Percentiles rank a stretch among this genome's conserved stretches.
Conservation (phyloP, 2,329 filamentous ascomycete genomes). For the Alternaria infectoria region DNA sequence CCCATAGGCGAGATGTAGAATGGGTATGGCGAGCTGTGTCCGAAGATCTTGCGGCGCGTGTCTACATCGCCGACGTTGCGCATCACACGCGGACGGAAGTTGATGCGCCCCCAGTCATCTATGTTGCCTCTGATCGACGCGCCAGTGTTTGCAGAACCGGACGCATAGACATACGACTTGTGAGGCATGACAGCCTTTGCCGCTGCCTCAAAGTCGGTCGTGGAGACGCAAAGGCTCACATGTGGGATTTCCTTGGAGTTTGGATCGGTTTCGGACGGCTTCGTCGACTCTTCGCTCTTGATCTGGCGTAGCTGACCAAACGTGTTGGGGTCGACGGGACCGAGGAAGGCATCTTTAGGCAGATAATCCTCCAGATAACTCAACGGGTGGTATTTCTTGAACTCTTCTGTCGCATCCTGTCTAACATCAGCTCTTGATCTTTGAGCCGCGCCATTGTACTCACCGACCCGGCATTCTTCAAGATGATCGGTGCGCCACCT, state of each 20-base stretch:
- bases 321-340: constrained; percentile 41
- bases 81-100: constrained; percentile 46
- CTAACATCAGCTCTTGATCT: constrained; percentile 3
- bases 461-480: constrained; percentile 53
- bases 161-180: constrained; percentile 44
- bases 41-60: constrained; percentile 42
- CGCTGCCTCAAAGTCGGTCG: constrained; percentile 41
- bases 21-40: constrained; percentile 41
- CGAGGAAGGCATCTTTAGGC: constrained; percentile 33
- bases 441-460: constrained; percentile 15
- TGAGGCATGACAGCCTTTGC: constrained; percentile 42
- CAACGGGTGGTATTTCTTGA: constrained; percentile 44
- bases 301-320: constrained; percentile 32
- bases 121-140: constrained; percentile 40
- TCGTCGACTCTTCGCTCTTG: constrained; percentile 28
- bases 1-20: constrained; percentile 51
- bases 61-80: constrained; percentile 44
- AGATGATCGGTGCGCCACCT: constrained; percentile 58
- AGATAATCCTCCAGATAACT: constrained; percentile 39
- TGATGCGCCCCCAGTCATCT: constrained; percentile 44
- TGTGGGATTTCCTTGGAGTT: constrained; percentile 36
- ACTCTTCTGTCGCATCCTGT: constrained; percentile 45
- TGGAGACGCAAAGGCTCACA: constrained; percentile 37
- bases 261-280: constrained; percentile 21
- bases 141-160: constrained; percentile 44